Conservation (phyloP, 2,329 filamentous ascomycete genomes). For the Aureobasidium lini region DNA sequence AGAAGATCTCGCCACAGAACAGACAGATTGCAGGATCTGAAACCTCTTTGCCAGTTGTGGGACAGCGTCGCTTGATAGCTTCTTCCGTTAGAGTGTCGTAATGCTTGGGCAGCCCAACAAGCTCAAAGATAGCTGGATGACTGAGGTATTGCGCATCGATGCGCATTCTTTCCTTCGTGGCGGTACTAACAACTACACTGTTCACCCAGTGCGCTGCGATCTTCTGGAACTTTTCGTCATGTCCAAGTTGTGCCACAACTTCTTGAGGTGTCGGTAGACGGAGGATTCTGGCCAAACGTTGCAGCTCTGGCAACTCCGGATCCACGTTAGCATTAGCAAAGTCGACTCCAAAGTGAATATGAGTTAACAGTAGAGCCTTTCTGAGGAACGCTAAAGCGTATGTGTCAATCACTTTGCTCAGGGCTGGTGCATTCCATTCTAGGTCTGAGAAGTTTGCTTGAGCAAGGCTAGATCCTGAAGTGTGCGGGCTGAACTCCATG, state of each 20-base stretch:
- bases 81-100: conserved; percentile 92
- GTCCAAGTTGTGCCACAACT: conserved; percentile 56
- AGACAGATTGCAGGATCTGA: conserved; percentile 87
- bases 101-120: conserved; percentile 84
- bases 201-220: conserved; percentile 66
- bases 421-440: background rate
- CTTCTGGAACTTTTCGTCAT: conserved; percentile 38
- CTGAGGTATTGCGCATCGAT: conserved; percentile 43
- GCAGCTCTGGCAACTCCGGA: conserved; percentile 52
- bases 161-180: conserved; percentile 30
- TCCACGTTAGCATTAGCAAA: conserved; percentile 53
- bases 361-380: conserved; percentile 74
- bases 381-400: conserved; percentile 88
- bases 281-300: conserved; percentile 69
- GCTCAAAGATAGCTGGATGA: conserved; percentile 88
- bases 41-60: conserved; percentile 83
- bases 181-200: conserved; percentile 38
- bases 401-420: conserved; percentile 42
- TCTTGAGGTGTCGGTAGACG: conserved; percentile 71
- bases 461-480: background rate
- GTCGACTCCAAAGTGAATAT: conserved; percentile 82
- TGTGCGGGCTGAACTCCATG: background rate
- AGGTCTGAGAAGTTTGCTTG: background rate
- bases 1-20: conserved; percentile 95
- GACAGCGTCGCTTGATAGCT: conserved; percentile 74